Conservation (phyloP, 225 moss, liverwort and hornwort species). For the Lunularia cruciata region DNA sequence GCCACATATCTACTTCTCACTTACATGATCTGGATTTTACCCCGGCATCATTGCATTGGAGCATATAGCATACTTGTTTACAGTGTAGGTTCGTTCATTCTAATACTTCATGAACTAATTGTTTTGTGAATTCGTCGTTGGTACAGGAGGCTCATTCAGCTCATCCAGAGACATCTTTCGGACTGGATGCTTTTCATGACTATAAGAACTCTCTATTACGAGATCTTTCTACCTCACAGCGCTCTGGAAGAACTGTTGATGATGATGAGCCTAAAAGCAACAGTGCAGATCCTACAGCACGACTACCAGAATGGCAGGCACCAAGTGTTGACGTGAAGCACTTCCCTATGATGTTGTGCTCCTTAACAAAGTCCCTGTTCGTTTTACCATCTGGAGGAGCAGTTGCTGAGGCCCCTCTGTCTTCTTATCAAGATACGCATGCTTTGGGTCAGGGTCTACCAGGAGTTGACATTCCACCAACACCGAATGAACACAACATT, state of each 20-base stretch:
- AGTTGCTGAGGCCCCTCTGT: conserved; percentile 73
- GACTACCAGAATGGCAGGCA: conserved; percentile 27
- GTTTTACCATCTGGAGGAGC: conserved; percentile 85
- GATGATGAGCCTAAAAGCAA: conserved; percentile 17
- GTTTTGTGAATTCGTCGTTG: not conserved
- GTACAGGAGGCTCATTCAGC: conserved; percentile 85
- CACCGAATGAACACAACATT: conserved; percentile 66
- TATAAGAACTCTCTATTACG: conserved; percentile 78
- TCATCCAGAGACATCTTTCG: conserved; percentile 81
- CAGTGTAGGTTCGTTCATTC: not conserved
- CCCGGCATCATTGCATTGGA: too few relatives aligned
- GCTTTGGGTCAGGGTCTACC: conserved; percentile 81
- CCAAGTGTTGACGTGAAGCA: conserved; percentile 68
- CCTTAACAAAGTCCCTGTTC: conserved; percentile 75
- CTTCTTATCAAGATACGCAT: conserved; percentile 49
- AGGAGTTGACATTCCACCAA: conserved; percentile 61
- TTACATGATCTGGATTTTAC: too few relatives aligned
- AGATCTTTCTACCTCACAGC: conserved; percentile 37
- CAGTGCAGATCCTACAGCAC: not conserved
- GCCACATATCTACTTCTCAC: not conserved
- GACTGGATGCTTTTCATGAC: conserved; percentile 80
- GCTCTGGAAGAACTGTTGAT: not conserved
- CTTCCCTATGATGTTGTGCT: conserved; percentile 71
- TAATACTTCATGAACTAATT: not conserved
- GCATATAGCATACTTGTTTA: too few relatives aligned